A percentile compares a stretch with the other conserved stretches of the same genome.
Conservation (phyloP, 1,284 basidiomycete species). For the Ustilago sp. region DNA sequence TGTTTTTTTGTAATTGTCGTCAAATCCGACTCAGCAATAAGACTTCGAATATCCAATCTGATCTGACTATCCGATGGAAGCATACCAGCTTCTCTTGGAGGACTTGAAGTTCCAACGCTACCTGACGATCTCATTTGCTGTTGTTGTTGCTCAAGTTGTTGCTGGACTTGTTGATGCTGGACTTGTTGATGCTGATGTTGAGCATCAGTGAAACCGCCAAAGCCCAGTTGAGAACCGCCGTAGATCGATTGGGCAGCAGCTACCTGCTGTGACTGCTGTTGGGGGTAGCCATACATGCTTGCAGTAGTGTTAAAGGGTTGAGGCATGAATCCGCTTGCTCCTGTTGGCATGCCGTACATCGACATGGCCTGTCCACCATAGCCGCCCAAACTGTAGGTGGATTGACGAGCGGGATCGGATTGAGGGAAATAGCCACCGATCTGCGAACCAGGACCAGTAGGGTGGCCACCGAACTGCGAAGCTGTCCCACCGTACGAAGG, state of each 20-base stretch:
- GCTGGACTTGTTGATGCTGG: slow-evolving; percentile 16
- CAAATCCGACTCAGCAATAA: slow-evolving; percentile 62
- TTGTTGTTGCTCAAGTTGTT: slow-evolving; percentile 11
- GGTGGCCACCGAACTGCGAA: slow-evolving; percentile 40
- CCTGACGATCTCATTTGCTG: slow-evolving; percentile 16
- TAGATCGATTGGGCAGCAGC: slow-evolving; percentile 43
- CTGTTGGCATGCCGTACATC: slow-evolving; percentile 49
- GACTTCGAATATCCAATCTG: slow-evolving; percentile 55
- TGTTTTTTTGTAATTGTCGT: slow-evolving; percentile 64
- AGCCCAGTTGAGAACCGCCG: slow-evolving; percentile 48
- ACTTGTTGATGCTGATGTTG: slow-evolving; percentile 15
- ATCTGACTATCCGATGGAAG: slow-evolving; percentile 63
- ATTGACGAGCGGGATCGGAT: slow-evolving; percentile 46
- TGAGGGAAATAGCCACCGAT: slow-evolving; percentile 49
- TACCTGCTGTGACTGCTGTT: slow-evolving; percentile 9
- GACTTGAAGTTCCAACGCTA: slow-evolving; percentile 26
- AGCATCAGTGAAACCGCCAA: slow-evolving; percentile 16
- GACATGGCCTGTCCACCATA: slow-evolving; percentile 59
- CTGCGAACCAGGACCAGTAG: slow-evolving; percentile 38
- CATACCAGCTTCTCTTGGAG: slow-evolving; percentile 26
- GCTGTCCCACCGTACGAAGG: slow-evolving; percentile 51
- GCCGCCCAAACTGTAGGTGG: slow-evolving; percentile 49
- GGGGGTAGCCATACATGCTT: slow-evolving; percentile 48
- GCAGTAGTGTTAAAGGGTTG: slow-evolving; percentile 45
- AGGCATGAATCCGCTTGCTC: slow-evolving; percentile 46